Conservation (phyloP, 2,329 filamentous ascomycete genomes). For the Fusarium armeniacum region DNA sequence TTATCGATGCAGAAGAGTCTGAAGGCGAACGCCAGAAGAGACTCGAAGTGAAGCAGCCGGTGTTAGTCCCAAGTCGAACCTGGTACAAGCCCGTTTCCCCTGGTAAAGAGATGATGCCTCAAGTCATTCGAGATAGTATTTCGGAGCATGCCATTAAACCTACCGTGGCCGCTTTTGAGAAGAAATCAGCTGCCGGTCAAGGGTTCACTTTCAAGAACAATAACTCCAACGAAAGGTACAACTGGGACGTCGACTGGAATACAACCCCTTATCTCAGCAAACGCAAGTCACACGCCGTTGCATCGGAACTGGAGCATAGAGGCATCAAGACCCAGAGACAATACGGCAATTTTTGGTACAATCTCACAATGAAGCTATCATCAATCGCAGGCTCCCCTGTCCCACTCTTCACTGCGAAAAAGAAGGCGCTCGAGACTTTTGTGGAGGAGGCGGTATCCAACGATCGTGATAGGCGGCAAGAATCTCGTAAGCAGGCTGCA, state of each 20-base stretch:
- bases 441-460: slow-evolving; percentile 41
- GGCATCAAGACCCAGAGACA: slow-evolving; percentile 35
- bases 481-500: neutral
- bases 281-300: slow-evolving; percentile 21
- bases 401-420: slow-evolving; percentile 47
- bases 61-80: slow-evolving; percentile 4
- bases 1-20: neutral
- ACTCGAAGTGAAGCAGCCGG: slow-evolving; percentile 12
- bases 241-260: slow-evolving; percentile 38
- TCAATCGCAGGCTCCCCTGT: slow-evolving; percentile 33
- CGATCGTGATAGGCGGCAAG: slow-evolving; percentile 4
- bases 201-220: slow-evolving; percentile 9
- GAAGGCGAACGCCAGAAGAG: slow-evolving; percentile 18
- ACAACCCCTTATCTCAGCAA: slow-evolving; percentile 17
- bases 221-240: slow-evolving; percentile 17
- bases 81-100: slow-evolving; percentile 14
- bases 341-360: slow-evolving; percentile 47
- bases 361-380: slow-evolving; percentile 45
- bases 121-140: slow-evolving; percentile 41
- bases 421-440: slow-evolving; percentile 43
- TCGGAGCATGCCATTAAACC: slow-evolving; percentile 48
- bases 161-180: slow-evolving; percentile 38
- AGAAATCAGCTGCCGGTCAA: slow-evolving; percentile 38
- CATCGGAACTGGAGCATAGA: slow-evolving; percentile 34
- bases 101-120: slow-evolving; percentile 35